Base-by-base conservation (phyloP, 73 alveolate genomes). In the Urostyla sp. region DNA sequence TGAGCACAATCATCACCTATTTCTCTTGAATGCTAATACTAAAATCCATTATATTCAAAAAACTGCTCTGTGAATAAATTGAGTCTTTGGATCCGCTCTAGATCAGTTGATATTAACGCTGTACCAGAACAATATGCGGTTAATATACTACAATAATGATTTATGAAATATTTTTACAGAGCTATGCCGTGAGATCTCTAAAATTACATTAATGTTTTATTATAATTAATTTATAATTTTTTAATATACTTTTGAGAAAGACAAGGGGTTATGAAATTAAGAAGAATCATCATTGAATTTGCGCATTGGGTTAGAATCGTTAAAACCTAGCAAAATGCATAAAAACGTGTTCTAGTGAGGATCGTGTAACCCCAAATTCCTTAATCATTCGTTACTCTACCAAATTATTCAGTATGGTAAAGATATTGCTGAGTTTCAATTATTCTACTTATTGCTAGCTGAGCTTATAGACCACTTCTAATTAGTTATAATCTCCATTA, bases 331-430 rank as follows among this genome's bases (percentile, higher is more conserved):
- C 85, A 51, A 73, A 73, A 23, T 48, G 74, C 18, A 73, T 51
- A 31, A 73, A 73, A 15, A 73, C 85, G 53, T 73, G 75, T 24
- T 73, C 85, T 5, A 73, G 44, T 5, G 85, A 73, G 3, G 85
- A 73, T 73, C 85, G 50, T 11, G 75, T 73, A n/a, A 73, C 75
- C 4, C 26, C 15, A 61, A 51, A 73, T 35, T 73, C 85, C 23
- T 28, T 50, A 20, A 73, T 44, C 15, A 51, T 16, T 0, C 36
- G 20, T 15, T 1, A 26, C 11, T 21, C 50, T 7, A 23, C 15
- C 21, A 73, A 23, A 13, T 50, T 60, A 50, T 51, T 73, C 50
- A 73, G 28, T 20, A 24, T 59, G 13, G 32, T 27, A 30, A 51
- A 73, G 1, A 73, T 50, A 36, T 1, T 4, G 55, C 51, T 32